Evolutionary conservation across 805 yeast genomes (phyloP), one percentile per base, ranked within the genome.

Genomic region (Teunomyces cretensis): DNA sequence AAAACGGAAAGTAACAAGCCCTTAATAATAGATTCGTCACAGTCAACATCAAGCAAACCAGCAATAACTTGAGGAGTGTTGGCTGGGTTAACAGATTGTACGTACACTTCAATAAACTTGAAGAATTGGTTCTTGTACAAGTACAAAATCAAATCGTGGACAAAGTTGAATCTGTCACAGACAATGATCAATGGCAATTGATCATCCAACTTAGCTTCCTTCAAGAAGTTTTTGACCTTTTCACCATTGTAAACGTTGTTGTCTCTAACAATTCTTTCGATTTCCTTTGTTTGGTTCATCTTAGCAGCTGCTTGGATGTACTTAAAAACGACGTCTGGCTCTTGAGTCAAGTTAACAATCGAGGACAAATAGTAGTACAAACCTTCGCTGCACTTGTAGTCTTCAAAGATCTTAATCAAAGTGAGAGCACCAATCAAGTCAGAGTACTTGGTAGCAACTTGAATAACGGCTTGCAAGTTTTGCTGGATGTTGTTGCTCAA

Each of bases 21-120:
- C 72, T 88, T 86, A 64, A 94, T 89, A 56, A 89, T 85, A 46
- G 71, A 68, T 68, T 94, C 99, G 56, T 94, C 98, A 71, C 97
- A 91, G 68, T 94, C 99, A 55, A 94, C 98, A 65, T 94, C 99
- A 54, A 94, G 75, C 60, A 94, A 77, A 38, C 96, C 98, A 50
- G 97, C 99, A 60, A 94, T 80, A 51, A 94, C 99, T 68, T 91
- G 96, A 6, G 99, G 96, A 13, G 99, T 88, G 65, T 87, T 88
- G 7, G 95, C 75, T 43, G 99, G 96, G 70, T 94, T 94, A 42
- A 94, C 98, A 64, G 90, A 96, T 74, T 94, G 98, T 45, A 94
- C 99, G 61, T 92, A 94, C 40, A 94, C 96, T 73, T 94, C 98
- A 68, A 94, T 94, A 58, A 92, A 94, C 68, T 94, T 90, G 81